These are phyloP conservation scores for Ulmus americana DNA, from an alignment of 331 rosid genomes.

Conservation along the genomic window DNA sequence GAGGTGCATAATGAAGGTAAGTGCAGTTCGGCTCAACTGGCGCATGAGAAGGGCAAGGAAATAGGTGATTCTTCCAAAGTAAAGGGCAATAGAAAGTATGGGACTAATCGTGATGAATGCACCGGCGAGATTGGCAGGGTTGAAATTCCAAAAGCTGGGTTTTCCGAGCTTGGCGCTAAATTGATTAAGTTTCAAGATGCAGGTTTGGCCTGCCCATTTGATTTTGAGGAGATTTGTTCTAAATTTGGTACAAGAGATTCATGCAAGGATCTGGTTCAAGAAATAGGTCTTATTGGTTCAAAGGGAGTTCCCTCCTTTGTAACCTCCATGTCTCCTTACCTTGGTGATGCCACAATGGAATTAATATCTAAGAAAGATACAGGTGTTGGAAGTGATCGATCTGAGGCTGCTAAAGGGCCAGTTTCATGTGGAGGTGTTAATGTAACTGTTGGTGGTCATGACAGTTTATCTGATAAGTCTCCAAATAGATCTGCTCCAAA, in stretches of 20 bases:
- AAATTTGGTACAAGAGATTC: conserved; percentile 69
- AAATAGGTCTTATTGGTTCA: conserved; percentile 76
- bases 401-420: conserved; percentile 35
- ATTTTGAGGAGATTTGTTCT: conserved; percentile 63
- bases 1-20: conserved; percentile 67
- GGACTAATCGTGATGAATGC: conserved; percentile 36
- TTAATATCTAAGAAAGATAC: conserved; percentile 39
- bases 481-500: conserved; percentile 27
- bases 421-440: conserved; percentile 36
- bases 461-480: conserved; percentile 29
- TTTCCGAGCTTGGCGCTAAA: conserved; percentile 48
- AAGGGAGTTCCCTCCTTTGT: conserved; percentile 61
- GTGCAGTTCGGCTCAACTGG: conserved; percentile 45
- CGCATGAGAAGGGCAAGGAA: conserved; percentile 51
- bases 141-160: conserved; percentile 31
- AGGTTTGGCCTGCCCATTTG: conserved; percentile 60
- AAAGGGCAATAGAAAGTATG: conserved; percentile 50
- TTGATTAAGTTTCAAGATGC: conserved; percentile 66
- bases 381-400: conserved; percentile 25
- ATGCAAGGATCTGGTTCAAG: conserved; percentile 58
- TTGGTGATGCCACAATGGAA: conserved; percentile 39
- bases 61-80: conserved; percentile 46
- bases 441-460: conserved; percentile 32
- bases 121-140: conserved; percentile 36
- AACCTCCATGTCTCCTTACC: conserved; percentile 46